Percentiles rank a stretch among this genome's conserved stretches.
phyloP scores from a whole-genome alignment of 768 basidiomycete species.

The Mycena crocata region DNA sequence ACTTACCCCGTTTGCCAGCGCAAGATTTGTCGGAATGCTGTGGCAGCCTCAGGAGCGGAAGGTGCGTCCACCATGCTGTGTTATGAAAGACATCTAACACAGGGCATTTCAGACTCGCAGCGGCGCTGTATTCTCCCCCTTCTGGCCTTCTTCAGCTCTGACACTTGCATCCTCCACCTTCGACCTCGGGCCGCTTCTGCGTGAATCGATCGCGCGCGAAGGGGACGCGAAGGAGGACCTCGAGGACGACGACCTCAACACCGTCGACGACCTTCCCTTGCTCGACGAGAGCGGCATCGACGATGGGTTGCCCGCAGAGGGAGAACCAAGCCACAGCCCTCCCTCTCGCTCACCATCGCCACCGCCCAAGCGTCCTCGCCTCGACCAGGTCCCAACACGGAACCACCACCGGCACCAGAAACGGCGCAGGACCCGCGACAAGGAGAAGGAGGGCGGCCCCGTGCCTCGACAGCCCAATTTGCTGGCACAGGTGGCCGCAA shows the following conservation, averaged over 20 bases:
- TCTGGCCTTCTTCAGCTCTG: neutral
- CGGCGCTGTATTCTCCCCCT: conserved; percentile 1
- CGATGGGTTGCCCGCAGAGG: too few relatives aligned
- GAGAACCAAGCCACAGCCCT: neutral
- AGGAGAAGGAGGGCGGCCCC: neutral
- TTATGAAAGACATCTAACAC: neutral
- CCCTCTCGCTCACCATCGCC: neutral
- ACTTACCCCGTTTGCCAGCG: neutral
- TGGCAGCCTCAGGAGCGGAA: conserved; percentile 7
- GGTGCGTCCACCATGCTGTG: neutral
- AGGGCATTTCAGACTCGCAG: conserved; percentile 3
- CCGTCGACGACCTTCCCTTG: neutral
- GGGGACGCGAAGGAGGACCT: neutral
- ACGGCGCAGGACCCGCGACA: neutral
- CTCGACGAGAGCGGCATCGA: too few relatives aligned
- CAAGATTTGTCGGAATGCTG: neutral
- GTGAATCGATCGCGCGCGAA: neutral
- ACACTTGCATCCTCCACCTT: neutral
- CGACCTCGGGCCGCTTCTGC: conserved; percentile 1
- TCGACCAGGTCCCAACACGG: neutral
- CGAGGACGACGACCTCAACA: neutral
- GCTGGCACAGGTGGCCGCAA: neutral
- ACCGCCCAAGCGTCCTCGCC: neutral
- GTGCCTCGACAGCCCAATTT: neutral
- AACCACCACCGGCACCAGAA: neutral